Evolutionary conservation across 2,329 filamentous ascomycete genomes (phyloP), one percentile per base, ranked within the genome.

Genomic region (Exophiala sideris): DNA sequence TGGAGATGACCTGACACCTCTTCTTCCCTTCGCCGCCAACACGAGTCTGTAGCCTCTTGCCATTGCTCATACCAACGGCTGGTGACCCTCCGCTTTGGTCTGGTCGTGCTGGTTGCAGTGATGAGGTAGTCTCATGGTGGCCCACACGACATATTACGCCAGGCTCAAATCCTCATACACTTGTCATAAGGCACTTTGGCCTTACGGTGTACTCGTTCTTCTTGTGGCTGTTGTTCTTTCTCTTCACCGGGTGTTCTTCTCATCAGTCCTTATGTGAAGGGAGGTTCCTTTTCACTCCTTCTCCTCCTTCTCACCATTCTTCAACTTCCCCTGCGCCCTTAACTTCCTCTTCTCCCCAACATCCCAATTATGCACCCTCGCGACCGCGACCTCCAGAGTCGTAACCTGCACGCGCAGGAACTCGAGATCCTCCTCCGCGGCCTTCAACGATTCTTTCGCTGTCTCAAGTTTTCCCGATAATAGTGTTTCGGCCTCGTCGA

Each of bases 341-440:
- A 96, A 91, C 77, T 96, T 96, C 64, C 94, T 81, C 74, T 95
- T 89, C 77, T 96, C 89, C 40, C 92, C 89, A 3, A 99, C 91
- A 67, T 99, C 94, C 92, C 94, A 97, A 73, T 99, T 99, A 73
- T 99, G 97, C n/a, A 99, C 91, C 61, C 94, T 82, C 18, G 94
- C 94, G 38, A 92, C 91, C 3, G 94, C 94, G 33, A 99, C 94
- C 73, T 99, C 94, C 78, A 99, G 86, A 0, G 91, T 96, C 60
- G 94, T 99, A 64, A 99, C 95, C 73, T 99, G 94, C 71, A 97
- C 92, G 58, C 94, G 79, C 66, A 99, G 74, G 69, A 97, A 99
- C 69, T 97, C 94, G 67, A 96, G 72, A 71, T 99, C 94, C 75
- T 99, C 94, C 68, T 96, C 91, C 68, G 91, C 96, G 65, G 95